A percentile compares a stretch with the other conserved stretches of the same genome.
These are phyloP conservation scores for Remersonia thermophila DNA, from an alignment of 2,329 filamentous ascomycete genomes.

Conservation along the genomic window DNA sequence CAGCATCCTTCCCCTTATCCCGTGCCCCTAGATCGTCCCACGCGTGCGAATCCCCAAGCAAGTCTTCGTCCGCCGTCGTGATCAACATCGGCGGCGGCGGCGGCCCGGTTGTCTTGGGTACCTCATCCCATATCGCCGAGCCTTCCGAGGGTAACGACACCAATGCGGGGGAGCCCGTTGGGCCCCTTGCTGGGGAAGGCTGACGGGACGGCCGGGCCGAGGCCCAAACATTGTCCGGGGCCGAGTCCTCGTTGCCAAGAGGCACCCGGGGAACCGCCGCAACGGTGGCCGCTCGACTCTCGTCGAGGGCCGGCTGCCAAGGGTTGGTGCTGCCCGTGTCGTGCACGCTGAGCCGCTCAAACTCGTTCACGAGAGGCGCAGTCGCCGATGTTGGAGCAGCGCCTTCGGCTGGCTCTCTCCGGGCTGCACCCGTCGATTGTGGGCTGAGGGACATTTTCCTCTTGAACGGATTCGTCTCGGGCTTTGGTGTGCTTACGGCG, in stretches of 20 bases:
- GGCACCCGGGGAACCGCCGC: constrained; percentile 15
- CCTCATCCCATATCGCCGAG: constrained; percentile 30
- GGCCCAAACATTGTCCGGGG: constrained; percentile 25
- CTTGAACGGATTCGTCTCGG: constrained; percentile 43
- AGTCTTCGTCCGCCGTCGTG: constrained; percentile 21
- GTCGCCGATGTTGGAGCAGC: constrained; percentile 8
- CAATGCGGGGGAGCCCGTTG: constrained; percentile 22
- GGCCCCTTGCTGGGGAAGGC: constrained; percentile 20
- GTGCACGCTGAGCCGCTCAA: constrained; percentile 31
- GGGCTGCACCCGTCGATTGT: neutral
- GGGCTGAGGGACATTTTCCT: constrained; percentile 26
- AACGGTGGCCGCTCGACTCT: constrained; percentile 19
- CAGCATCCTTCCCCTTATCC: constrained; percentile 31
- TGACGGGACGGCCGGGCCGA: constrained; percentile 20
- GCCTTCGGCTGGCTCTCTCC: neutral
- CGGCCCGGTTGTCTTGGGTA: constrained; percentile 15
- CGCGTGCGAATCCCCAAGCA: constrained; percentile 31
- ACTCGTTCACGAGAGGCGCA: constrained; percentile 14
- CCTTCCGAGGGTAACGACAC: constrained; percentile 28
- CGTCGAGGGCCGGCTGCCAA: constrained; percentile 29
- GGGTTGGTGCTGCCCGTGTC: constrained; percentile 34
- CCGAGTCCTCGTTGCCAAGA: constrained; percentile 19
- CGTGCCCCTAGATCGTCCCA: constrained; percentile 36
- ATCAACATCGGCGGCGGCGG: constrained; percentile 15
- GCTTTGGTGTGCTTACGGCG: constrained; percentile 14